phyloP scores from a whole-genome alignment of 345 rosid species.

The Eucalyptus cloeziana region DNA sequence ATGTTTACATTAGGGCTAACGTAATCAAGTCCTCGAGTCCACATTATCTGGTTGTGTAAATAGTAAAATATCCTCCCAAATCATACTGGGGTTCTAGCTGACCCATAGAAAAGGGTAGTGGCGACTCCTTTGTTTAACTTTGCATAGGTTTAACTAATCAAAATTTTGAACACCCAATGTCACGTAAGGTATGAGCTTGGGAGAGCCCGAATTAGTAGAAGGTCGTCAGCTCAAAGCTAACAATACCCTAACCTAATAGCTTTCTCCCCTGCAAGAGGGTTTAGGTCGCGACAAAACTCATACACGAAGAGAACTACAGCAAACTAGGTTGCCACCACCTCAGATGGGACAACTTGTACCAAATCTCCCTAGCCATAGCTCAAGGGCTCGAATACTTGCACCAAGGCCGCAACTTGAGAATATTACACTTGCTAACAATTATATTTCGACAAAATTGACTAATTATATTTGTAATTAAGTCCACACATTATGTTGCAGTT shows the following conservation, averaged over 20 bases:
- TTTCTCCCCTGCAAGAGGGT: too few relatives aligned
- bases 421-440: neutral
- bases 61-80: too few relatives aligned
- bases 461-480: too few relatives aligned
- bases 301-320: neutral
- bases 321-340: neutral
- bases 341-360: neutral
- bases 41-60: rapidly evolving
- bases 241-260: too few relatives aligned
- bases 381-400: neutral
- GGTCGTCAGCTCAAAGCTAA: rapidly evolving
- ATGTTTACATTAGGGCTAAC: too few relatives aligned
- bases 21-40: too few relatives aligned
- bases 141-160: too few relatives aligned
- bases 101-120: too few relatives aligned
- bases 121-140: too few relatives aligned
- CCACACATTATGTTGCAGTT: too few relatives aligned
- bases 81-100: rapidly evolving
- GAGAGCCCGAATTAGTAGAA: too few relatives aligned
- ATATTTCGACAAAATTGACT: too few relatives aligned
- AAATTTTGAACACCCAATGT: rapidly evolving
- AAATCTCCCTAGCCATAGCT: constrained; percentile 2
- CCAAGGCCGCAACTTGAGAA: neutral
- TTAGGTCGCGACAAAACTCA: neutral
- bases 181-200: rapidly evolving